Evolutionary conservation across 2,329 filamentous ascomycete genomes (phyloP).

Genomic region (Claviceps fusiformis): DNA sequence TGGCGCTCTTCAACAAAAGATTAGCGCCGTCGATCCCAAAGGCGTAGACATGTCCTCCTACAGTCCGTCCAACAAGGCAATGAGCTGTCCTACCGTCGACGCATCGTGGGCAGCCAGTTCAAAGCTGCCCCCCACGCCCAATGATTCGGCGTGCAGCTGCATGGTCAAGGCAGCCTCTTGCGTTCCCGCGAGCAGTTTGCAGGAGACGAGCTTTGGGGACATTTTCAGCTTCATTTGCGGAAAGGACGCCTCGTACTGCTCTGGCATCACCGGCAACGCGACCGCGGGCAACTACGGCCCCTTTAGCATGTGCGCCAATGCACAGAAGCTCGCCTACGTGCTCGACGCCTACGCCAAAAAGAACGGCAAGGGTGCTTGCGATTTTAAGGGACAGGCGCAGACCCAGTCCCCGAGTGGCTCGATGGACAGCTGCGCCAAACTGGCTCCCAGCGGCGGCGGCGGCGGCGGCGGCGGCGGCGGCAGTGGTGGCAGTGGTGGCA

Average conservation of each 20-base stretch:
- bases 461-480: neutral
- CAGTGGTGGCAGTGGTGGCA: neutral
- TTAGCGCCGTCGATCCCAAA: constrained; percentile 53
- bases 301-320: constrained; percentile 61
- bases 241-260: constrained; percentile 40
- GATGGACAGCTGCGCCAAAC: constrained; percentile 40
- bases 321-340: constrained; percentile 59
- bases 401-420: constrained; percentile 34
- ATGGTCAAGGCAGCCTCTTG: constrained; percentile 69
- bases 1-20: constrained; percentile 53
- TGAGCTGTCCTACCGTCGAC: constrained; percentile 55
- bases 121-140: constrained; percentile 68
- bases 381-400: constrained; percentile 55
- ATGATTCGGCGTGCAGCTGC: constrained; percentile 69
- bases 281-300: constrained; percentile 48
- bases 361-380: constrained; percentile 44
- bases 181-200: constrained; percentile 44
- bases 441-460: constrained; percentile 41
- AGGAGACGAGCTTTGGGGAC: constrained; percentile 44
- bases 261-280: constrained; percentile 42
- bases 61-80: constrained; percentile 58
- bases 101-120: constrained; percentile 50
- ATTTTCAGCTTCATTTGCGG: constrained; percentile 70
- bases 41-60: constrained; percentile 56
- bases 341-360: constrained; percentile 59